Percentiles rank a stretch among this genome's conserved stretches.
These are phyloP conservation scores for Aquilaria yunnanensis DNA, from an alignment of 345 rosid species.

Conservation along the genomic window DNA sequence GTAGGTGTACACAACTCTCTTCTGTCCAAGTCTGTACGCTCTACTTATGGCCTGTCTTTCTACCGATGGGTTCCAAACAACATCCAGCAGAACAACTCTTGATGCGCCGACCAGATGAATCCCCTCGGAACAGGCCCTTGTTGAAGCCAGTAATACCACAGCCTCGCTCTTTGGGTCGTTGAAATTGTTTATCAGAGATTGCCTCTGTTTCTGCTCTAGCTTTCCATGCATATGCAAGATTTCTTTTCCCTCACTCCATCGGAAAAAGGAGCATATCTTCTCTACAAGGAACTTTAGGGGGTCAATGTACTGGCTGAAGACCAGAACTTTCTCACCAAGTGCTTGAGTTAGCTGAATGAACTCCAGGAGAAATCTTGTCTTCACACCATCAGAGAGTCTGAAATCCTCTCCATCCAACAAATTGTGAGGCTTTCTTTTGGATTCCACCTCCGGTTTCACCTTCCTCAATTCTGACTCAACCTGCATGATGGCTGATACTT, in stretches of 20 bases:
- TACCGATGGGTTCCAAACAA: conserved; percentile 83
- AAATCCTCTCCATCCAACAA: background rate
- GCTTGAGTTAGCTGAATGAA: conserved; percentile 39
- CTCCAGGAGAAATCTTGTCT: conserved; percentile 50
- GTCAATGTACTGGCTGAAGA: conserved; percentile 55
- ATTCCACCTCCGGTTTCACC: background rate
- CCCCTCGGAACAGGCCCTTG: conserved; percentile 68
- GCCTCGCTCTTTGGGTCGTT: conserved; percentile 41
- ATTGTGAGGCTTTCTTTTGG: background rate
- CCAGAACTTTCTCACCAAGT: conserved; percentile 53
- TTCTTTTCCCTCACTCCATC: conserved; percentile 47
- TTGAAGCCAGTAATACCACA: conserved; percentile 73
- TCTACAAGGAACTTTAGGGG: conserved; percentile 41
- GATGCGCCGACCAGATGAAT: conserved; percentile 81
- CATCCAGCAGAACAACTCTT: conserved; percentile 74
- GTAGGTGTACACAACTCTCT: conserved; percentile 50
- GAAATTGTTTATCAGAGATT: conserved; percentile 39
- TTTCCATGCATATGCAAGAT: conserved; percentile 46
- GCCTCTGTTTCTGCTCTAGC: conserved; percentile 31
- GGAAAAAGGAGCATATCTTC: conserved; percentile 28
- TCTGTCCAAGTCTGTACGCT: conserved; percentile 72
- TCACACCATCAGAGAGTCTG: conserved; percentile 39
- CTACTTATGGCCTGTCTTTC: conserved; percentile 84
- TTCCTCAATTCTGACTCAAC: background rate
- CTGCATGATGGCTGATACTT: conserved; percentile 9